Conservation (phyloP, 1,139 yeast genomes). For the Taiozyma onychis region DNA sequence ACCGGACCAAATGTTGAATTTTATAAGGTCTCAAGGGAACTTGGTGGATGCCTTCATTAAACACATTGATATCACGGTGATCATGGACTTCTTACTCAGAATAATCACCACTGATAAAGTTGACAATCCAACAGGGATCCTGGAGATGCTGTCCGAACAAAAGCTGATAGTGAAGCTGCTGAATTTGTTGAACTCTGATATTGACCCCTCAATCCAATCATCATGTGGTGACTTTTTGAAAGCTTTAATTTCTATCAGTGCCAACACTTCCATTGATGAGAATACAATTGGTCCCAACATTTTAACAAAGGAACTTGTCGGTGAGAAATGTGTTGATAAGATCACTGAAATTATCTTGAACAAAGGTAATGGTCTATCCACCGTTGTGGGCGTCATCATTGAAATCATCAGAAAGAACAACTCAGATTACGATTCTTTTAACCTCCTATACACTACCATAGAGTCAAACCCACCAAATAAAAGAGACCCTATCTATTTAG, state of each 20-base stretch:
- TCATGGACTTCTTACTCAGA: constrained; percentile 70
- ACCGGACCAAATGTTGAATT: constrained; percentile 46
- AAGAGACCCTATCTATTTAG: constrained; percentile 65
- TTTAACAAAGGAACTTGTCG: constrained; percentile 80
- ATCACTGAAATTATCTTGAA: constrained; percentile 71
- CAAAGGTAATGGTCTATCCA: constrained; percentile 77
- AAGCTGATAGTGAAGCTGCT: constrained; percentile 46
- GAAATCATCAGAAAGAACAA: constrained; percentile 93
- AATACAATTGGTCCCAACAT: constrained; percentile 95
- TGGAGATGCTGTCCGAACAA: constrained; percentile 47
- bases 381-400: constrained; percentile 92
- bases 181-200: constrained; percentile 43
- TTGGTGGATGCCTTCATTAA: constrained; percentile 50
- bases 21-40: constrained; percentile 43
- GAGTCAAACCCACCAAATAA: constrained; percentile 91
- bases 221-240: constrained; percentile 95
- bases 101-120: constrained; percentile 62
- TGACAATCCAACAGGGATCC: constrained; percentile 58
- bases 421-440: constrained; percentile 90
- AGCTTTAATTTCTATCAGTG: constrained; percentile 89
- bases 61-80: constrained; percentile 54
- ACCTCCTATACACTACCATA: constrained; percentile 70
- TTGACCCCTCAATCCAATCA: constrained; percentile 64
- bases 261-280: constrained; percentile 61
- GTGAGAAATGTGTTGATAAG: constrained; percentile 54